Evolutionary conservation across 176 grass and related monocot species (phyloP), one percentile per base, ranked within the genome.

Genomic region (Raddia guianensis): DNA sequence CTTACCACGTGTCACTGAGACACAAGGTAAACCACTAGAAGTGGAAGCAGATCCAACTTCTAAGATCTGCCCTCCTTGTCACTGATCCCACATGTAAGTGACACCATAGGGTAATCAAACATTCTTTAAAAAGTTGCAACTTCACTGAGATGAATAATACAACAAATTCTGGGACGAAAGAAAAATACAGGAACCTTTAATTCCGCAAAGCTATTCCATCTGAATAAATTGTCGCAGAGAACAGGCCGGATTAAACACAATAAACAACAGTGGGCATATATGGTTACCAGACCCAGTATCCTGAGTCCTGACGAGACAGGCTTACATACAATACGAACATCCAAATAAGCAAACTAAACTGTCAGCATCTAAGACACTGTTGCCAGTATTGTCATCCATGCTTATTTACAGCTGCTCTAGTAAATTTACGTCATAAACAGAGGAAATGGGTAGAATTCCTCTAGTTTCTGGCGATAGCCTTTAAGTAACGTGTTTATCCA

Each of bases 351-450:
- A 49, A 74, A 58, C 21, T 83, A 79, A 5, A 52, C 27, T 19
- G 51, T 86, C 72, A 86, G 73, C 73, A 33, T 72, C 60, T 76
- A 60, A 49, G 63, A 59, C 59, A 72, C 68, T 50, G 61, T 35
- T 83, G 9, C 63, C 52, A 85, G 50, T 66, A 76, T 73, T 42
- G 76, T 76, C 44, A 78, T 56, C 73, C 66, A 55, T 43, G 40
- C 74, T 79, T 92, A 90, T 88, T 82, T 96, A 92, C 93, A 96
- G 67, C 80, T 89, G 80, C 48, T 77, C 83, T 87, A 87, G 48
- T 63, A 86, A 76, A 87, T 91, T 21, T 87, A 91, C 92, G 79
- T 44, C 6, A 3, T 5, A 40, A 5, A 1, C 37, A 40, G 37
- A 40, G 37, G 43, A 16, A 60, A 12, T 68, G 3, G 8, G 43